phyloP scores from a whole-genome alignment of 805 yeast species.

The Lipomyces kockii region DNA sequence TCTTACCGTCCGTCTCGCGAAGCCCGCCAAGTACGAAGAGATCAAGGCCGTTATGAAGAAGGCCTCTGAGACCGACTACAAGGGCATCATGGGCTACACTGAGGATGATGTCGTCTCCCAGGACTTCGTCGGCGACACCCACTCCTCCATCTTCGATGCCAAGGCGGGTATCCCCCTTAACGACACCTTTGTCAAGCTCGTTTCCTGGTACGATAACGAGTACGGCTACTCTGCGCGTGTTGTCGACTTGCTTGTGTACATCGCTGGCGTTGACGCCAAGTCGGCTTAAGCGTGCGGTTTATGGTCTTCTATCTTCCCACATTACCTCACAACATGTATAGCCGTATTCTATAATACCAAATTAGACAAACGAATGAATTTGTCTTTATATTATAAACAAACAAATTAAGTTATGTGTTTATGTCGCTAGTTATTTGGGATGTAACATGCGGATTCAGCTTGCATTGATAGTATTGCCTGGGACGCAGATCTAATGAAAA shows the following conservation, averaged over 20 bases:
- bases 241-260: conserved; percentile 83
- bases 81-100: conserved; percentile 87
- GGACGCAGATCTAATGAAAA: neutral
- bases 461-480: conserved; percentile 16
- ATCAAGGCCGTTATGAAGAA: conserved; percentile 75
- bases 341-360: neutral
- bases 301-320: neutral
- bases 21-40: conserved; percentile 78
- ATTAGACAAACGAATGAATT: neutral
- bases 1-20: conserved; percentile 81
- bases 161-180: conserved; percentile 87
- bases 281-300: conserved; percentile 16
- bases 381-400: neutral
- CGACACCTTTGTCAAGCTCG: conserved; percentile 86
- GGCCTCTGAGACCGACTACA: conserved; percentile 76
- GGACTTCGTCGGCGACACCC: conserved; percentile 81
- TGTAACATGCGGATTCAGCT: neutral
- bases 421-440: neutral
- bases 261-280: conserved; percentile 59
- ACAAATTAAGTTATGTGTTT: neutral
- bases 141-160: conserved; percentile 89
- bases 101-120: conserved; percentile 91
- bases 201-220: conserved; percentile 96
- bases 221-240: conserved; percentile 96
- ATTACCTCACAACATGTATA: neutral